Base-by-base conservation (phyloP, 2,329 filamentous ascomycete genomes). In the Pseudovirgaria hyperparasitica region DNA sequence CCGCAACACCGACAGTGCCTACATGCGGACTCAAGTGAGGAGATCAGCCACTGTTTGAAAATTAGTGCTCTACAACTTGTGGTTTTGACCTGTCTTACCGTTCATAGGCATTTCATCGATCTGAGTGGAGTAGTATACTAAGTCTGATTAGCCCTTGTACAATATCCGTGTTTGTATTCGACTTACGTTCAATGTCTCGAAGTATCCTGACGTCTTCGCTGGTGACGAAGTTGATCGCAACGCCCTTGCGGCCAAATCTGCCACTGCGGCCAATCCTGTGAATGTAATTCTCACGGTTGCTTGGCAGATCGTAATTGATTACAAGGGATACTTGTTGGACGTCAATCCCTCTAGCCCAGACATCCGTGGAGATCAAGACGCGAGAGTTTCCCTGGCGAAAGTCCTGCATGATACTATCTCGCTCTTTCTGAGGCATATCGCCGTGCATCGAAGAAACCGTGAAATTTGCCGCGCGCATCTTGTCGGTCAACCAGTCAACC, bases 51-150 rank as follows among this genome's bases (percentile, higher is more conserved):
- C 34, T 30, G 13, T 9, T 4, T n/a, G 13, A 16, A 5, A 13
- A 18, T 28, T 16, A 28, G 26, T 19, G 13, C 12, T 14, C 13
- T 19, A 4, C 4, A 6, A 30, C 9, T 3, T 20, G 6, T 12
- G 9, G 14, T 6, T 14, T 9, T 13, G 32, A 67, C 67, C 16
- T 74, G 62, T 41, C 44, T 69, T 72, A 51, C 82, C 82, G 50
- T 94, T 94, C 86, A 94, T 94, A 11, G 86, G 86, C 86, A 94
- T 94, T 65, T 94, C 86, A 45, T 94, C 86, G 42, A 94, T 93
- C 62, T 94, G 86, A 24, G 86, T 93, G 10, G 82, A 92, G 60
- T 92, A 92, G 62, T 92, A 92, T 48, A 92, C 77, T 84, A 37
- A 8, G 21, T 29, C 11, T 23, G 29, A 36, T 65, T 37, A 65